These are phyloP conservation scores for Cucurbita maxima DNA, from an alignment of 306 rosid species.

Conservation along the genomic window DNA sequence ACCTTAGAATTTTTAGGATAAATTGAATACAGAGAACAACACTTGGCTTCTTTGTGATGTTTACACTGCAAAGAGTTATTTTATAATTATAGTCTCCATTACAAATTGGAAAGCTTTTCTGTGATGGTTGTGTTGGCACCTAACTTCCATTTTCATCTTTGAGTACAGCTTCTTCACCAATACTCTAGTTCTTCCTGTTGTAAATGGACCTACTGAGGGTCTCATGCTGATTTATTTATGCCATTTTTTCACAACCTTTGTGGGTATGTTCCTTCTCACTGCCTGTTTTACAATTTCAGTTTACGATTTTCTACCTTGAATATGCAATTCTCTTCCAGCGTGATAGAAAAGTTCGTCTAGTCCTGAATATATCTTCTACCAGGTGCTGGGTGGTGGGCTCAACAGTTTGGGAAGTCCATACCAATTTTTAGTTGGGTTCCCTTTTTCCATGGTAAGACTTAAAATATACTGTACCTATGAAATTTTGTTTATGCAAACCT, in stretches of 20 bases:
- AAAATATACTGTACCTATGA: not conserved
- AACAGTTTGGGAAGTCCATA: constrained; percentile 53
- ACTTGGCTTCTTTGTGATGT: not conserved
- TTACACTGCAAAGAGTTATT: not conserved
- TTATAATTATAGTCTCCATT: no score
- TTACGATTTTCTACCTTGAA: not conserved
- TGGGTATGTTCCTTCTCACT: constrained; percentile 42
- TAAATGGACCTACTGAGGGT: constrained; percentile 98
- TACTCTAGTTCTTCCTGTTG: constrained; percentile 69
- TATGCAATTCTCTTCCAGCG: not conserved
- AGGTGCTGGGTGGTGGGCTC: constrained; percentile 98
- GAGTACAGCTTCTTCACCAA: constrained; percentile 75
- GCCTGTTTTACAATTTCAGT: not conserved
- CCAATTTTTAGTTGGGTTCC: constrained; percentile 81
- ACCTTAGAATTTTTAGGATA: not conserved
- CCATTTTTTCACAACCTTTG: constrained; percentile 74
- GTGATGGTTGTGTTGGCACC: not conserved
- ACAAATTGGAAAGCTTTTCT: not conserved
- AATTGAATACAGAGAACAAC: not conserved
- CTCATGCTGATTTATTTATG: constrained; percentile 56
- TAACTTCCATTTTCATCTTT: not conserved
- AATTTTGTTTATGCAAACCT: not conserved
- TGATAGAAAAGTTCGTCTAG: not conserved
- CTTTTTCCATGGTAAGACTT: constrained; percentile 37
- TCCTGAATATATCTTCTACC: constrained; percentile 3